A percentile compares a stretch with the other conserved stretches of the same genome.
These are phyloP conservation scores for Neoascochyta sp. DNA, from an alignment of 2,329 filamentous ascomycete genomes.

Conservation along the genomic window DNA sequence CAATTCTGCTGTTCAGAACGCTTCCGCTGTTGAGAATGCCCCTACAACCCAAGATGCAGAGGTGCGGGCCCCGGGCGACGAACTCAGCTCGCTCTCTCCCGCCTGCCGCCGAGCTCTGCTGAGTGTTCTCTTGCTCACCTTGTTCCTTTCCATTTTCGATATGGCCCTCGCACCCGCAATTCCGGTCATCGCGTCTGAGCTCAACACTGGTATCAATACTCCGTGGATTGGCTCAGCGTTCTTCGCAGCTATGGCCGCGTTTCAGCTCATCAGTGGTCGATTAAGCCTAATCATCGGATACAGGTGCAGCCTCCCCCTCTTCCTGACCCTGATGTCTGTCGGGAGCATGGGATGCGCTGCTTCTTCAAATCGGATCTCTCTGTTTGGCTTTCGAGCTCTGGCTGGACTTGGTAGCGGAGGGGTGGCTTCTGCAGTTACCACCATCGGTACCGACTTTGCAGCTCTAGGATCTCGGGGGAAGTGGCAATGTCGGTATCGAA, in stretches of 20 bases:
- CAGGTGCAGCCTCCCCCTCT: conserved; percentile 31
- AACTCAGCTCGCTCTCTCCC: no score
- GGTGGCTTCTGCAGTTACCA: conserved; percentile 44
- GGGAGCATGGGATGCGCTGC: conserved; percentile 53
- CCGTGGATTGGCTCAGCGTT: conserved; percentile 26
- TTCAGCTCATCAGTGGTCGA: conserved; percentile 52
- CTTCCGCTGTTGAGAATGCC: no score
- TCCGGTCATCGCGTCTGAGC: conserved; percentile 36
- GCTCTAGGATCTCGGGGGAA: conserved; percentile 45
- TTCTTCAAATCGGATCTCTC: conserved; percentile 41
- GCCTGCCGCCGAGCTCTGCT: no score
- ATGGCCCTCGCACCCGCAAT: background rate
- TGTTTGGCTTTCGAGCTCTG: conserved; percentile 54
- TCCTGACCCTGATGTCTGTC: conserved; percentile 48
- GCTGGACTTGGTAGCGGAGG: conserved; percentile 53
- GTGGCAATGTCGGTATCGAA: conserved; percentile 19
- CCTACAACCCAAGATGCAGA: no score
- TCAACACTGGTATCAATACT: conserved; percentile 20
- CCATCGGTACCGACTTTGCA: conserved; percentile 51
- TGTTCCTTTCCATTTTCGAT: no score
- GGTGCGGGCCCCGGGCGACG: no score
- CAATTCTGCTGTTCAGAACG: no score
- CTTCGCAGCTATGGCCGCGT: conserved; percentile 34
- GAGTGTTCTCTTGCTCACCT: no score
- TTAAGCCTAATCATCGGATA: conserved; percentile 53